Evolutionary conservation across 164 flowering plant species (phyloP).

Genomic region (Buxus sempervirens): DNA sequence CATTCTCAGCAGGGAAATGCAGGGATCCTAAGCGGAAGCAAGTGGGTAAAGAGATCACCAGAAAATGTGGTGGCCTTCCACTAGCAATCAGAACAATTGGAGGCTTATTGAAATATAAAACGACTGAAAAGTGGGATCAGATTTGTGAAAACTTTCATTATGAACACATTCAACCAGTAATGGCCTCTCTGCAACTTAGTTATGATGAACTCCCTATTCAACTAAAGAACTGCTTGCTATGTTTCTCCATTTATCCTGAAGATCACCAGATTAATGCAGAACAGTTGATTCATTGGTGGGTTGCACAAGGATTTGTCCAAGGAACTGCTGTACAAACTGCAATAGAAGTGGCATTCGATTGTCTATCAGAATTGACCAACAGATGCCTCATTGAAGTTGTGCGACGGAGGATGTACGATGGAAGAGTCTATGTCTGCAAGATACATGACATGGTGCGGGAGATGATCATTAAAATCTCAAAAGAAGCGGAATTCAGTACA

Average conservation of each 20-base stretch:
- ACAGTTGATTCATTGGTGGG: constrained; percentile 25
- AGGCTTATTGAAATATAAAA: constrained; percentile 8
- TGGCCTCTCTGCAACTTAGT: constrained; percentile 21
- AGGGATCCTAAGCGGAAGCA: neutral
- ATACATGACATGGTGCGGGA: constrained; percentile 28
- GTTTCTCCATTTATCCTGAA: constrained; percentile 27
- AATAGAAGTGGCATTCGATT: constrained; percentile 13
- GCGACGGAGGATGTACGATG: constrained; percentile 18
- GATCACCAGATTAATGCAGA: constrained; percentile 13
- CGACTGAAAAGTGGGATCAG: constrained; percentile 6
- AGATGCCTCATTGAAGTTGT: constrained; percentile 23
- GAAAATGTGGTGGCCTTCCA: constrained; percentile 26
- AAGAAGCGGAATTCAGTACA: constrained; percentile 18
- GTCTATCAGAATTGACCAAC: constrained; percentile 11
- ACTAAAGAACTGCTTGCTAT: constrained; percentile 21
- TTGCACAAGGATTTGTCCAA: constrained; percentile 17
- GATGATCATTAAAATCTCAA: constrained; percentile 14
- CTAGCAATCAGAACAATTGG: constrained; percentile 23
- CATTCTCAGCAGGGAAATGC: neutral
- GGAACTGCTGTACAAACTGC: constrained; percentile 10
- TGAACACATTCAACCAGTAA: constrained; percentile 5
- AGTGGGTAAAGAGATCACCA: constrained; percentile 11
- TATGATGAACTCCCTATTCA: constrained; percentile 21
- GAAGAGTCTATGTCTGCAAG: constrained; percentile 23
- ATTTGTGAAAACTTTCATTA: constrained; percentile 9